These are phyloP conservation scores for Avicennia marina DNA, from an alignment of 257 asterid genomes.

Conservation along the genomic window DNA sequence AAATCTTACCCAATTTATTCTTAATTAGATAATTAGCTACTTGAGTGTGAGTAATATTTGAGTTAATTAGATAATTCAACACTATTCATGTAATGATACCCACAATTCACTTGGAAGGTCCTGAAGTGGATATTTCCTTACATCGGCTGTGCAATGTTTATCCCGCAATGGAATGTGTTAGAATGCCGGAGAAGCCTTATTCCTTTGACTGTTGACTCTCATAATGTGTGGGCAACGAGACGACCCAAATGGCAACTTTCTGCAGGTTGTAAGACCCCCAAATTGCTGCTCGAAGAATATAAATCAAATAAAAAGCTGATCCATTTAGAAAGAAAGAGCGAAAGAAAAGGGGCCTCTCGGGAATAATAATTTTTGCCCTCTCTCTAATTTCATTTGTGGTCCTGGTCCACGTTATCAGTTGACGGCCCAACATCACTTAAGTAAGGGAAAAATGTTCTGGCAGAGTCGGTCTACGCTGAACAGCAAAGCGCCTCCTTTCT, in stretches of 20 bases:
- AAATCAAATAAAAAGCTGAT: not conserved
- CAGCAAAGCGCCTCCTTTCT: slow-evolving; percentile 26
- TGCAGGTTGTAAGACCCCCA: not conserved
- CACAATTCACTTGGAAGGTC: no score
- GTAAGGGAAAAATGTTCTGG: slow-evolving; percentile 12
- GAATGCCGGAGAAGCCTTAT: no score
- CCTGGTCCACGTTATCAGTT: slow-evolving; percentile 25
- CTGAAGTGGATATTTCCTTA: no score
- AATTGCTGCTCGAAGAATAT: not conserved
- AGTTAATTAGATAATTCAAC: no score
- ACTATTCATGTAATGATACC: no score
- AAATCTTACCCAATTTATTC: no score
- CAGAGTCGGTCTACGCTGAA: slow-evolving; percentile 33
- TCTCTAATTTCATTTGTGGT: slow-evolving; percentile 9
- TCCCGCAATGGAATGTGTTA: no score
- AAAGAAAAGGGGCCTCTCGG: not conserved
- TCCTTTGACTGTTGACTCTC: no score
- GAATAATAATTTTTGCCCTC: not conserved
- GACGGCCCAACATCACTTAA: slow-evolving; percentile 12
- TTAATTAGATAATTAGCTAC: no score
- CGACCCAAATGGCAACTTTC: not conserved
- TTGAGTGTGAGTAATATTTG: no score
- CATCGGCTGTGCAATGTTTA: no score
- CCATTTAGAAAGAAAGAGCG: not conserved
- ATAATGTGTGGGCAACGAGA: not conserved